Percentiles rank a stretch among this genome's conserved stretches.
Evolutionary conservation across 176 grass and related monocot genomes (phyloP).

Genomic region (Rhynchospora breviuscula): DNA sequence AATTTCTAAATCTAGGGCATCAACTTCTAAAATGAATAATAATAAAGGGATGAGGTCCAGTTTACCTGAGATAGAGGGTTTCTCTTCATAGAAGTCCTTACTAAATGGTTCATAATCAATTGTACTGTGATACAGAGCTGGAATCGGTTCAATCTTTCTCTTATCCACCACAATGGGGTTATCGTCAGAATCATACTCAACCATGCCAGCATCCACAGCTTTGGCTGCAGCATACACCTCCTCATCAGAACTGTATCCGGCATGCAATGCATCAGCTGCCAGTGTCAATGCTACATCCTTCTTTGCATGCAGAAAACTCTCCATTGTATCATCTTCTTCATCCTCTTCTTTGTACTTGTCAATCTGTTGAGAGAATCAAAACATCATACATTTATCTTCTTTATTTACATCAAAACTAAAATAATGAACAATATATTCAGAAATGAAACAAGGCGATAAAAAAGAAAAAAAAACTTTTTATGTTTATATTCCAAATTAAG

Average conservation of each 20-base stretch:
- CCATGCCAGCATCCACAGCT: conserved; percentile 78
- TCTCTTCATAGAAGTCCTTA: conserved; percentile 97
- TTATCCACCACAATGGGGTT: conserved; percentile 84
- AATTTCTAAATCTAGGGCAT: background rate
- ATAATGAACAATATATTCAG: background rate
- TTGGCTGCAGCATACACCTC: conserved; percentile 98
- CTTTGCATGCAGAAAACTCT: conserved; percentile 84
- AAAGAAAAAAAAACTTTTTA: background rate
- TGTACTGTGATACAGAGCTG: conserved; percentile 62
- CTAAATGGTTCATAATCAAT: conserved; percentile 69
- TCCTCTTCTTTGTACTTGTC: conserved; percentile 66
- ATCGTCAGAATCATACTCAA: conserved; percentile 94
- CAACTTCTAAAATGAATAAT: background rate
- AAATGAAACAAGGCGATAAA: background rate
- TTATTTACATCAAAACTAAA: background rate
- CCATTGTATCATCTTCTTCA: conserved; percentile 75
- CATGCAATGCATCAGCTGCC: conserved; percentile 66
- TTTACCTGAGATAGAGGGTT: conserved; percentile 77
- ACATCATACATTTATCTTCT: too few species aligned
- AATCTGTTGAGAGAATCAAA: background rate
- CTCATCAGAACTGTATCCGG: conserved; percentile 87
- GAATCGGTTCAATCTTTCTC: conserved; percentile 94
- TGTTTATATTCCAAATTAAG: background rate
- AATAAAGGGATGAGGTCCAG: conserved; percentile 7
- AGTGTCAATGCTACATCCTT: conserved; percentile 74